These are phyloP conservation scores for Gastroboletus turbinatus DNA, from an alignment of 1,284 basidiomycete genomes.

Conservation along the genomic window DNA sequence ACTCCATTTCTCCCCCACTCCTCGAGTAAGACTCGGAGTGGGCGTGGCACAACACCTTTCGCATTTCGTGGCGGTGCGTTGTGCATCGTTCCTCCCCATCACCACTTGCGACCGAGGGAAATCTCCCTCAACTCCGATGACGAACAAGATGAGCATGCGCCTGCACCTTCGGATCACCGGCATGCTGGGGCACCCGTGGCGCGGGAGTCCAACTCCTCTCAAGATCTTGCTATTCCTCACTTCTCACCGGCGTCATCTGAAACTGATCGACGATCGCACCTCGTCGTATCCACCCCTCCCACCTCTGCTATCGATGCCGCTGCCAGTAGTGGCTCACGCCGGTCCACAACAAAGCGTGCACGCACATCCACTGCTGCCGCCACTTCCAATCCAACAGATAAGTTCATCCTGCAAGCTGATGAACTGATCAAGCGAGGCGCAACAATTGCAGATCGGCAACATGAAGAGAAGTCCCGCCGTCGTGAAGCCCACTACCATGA, in stretches of 20 bases:
- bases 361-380: background rate
- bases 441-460: background rate
- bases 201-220: background rate
- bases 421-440: background rate
- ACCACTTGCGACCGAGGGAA: background rate
- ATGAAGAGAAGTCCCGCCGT: background rate
- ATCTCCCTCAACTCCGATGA: background rate
- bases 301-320: background rate
- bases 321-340: background rate
- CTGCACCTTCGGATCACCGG: background rate
- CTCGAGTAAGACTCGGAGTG: background rate
- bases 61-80: background rate
- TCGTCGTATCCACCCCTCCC: background rate
- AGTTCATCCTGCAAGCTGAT: background rate
- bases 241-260: too few relatives aligned
- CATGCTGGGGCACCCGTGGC: too few relatives aligned
- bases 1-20: background rate
- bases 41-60: background rate
- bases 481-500: background rate
- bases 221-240: too few relatives aligned
- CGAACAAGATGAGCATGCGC: background rate
- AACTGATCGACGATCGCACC: background rate
- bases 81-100: background rate
- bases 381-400: background rate
- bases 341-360: background rate